Evolutionary conservation across 164 flowering plant species (phyloP), one percentile per base, ranked within the genome.

Genomic region (Umbilicus rupestris): DNA sequence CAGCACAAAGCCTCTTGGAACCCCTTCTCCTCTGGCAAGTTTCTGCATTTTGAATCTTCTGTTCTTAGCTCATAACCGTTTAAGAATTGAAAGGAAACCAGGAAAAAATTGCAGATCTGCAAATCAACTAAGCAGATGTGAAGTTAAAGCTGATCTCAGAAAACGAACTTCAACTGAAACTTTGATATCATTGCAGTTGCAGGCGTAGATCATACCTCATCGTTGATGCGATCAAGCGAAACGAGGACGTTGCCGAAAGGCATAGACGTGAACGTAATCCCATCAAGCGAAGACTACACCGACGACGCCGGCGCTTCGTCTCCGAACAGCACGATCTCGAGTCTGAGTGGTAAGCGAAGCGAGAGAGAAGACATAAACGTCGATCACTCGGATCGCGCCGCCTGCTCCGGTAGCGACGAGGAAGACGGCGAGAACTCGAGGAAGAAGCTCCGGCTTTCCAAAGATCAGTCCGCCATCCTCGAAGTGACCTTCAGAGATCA

Each of bases 261-360:
- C 11, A 71, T 84, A 33, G 79, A 82, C 65, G 69, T 84, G 74
- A 80, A 80, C 72, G 30, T 70, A 24, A 16, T 60, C 33, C 20
- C 78, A 29, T 33, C 68, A 58, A 70, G 39, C 29, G 52, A 39
- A 16, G 85, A 81, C 11, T 73, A 73, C 39, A 90, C 85, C 26
- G 90, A 88, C 1, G 94, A 87, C 16, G 80, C 72, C 17, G 87
- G 85, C 2, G 87, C 77, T 4, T 85, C 89, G 3, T 90, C 94
- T 2, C 90, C 95, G n/a, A 86, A 84, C 78, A 88, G 94, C 80
- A 82, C 91, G 16, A 50, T 88, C 0, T 88, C 94, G 5, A 84
- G 83, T 76, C 8, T 76, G 35, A 88, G 88, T 59, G 87, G 89
- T 17, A 86, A 83, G 74, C 65, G 87, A 55, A 72, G 82, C 73